Evolutionary conservation across 1,284 basidiomycete genomes (phyloP).

Genomic region (Boletus semigastroideus): DNA sequence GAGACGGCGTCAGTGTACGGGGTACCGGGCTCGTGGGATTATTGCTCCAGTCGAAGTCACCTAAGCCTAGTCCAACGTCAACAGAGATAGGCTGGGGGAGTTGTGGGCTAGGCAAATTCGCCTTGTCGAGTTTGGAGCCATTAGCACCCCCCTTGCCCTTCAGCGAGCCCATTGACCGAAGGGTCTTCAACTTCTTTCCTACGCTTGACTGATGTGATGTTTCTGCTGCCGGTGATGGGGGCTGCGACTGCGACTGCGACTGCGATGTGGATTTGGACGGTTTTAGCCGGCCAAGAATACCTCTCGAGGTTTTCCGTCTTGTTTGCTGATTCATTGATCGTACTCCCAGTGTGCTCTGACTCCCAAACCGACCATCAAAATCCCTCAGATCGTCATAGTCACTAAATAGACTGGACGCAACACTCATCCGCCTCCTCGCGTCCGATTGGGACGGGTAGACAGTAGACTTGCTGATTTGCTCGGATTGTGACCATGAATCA

Average conservation of each 20-base stretch:
- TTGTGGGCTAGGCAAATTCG: slow-evolving; percentile 45
- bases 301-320: slow-evolving; percentile 58
- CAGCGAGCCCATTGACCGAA: slow-evolving; percentile 78
- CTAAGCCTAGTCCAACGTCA: slow-evolving; percentile 61
- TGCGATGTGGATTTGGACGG: slow-evolving; percentile 36
- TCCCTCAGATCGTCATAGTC: slow-evolving; percentile 83
- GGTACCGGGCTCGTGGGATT: slow-evolving; percentile 27
- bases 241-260: slow-evolving; percentile 39
- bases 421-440: slow-evolving; percentile 53
- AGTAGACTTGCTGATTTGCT: slow-evolving; percentile 31
- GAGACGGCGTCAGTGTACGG: slow-evolving; percentile 24
- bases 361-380: slow-evolving; percentile 81
- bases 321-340: slow-evolving; percentile 37
- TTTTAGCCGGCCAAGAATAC: slow-evolving; percentile 64
- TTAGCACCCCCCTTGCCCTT: slow-evolving; percentile 46
- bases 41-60: slow-evolving; percentile 53
- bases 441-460: slow-evolving; percentile 40
- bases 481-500: slow-evolving; percentile 29
- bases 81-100: slow-evolving; percentile 51
- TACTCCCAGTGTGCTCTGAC: slow-evolving; percentile 65
- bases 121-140: slow-evolving; percentile 33
- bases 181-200: slow-evolving; percentile 63
- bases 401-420: slow-evolving; percentile 66
- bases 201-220: slow-evolving; percentile 33
- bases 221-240: slow-evolving; percentile 41